Percentiles rank a stretch among this genome's conserved stretches.
Evolutionary conservation across 2,329 filamentous ascomycete genomes (phyloP).

Genomic region (Epichloe brachyelytri): DNA sequence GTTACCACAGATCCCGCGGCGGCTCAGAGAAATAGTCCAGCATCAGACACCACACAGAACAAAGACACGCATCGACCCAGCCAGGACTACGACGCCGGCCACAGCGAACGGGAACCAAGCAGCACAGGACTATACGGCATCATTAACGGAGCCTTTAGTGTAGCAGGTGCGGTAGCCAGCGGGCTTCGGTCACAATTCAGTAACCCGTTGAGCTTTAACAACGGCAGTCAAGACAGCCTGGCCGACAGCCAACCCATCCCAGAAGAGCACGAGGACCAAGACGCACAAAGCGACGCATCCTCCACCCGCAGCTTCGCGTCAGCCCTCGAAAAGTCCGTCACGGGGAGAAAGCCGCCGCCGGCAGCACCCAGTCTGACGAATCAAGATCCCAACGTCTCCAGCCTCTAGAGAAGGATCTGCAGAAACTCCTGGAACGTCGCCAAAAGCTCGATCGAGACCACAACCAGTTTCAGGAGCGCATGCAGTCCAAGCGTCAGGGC

Average conservation of each 20-base stretch:
- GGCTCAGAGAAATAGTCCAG: background rate
- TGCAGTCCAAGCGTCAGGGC: slow-evolving; percentile 30
- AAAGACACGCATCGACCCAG: background rate
- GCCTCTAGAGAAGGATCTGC: slow-evolving; percentile 46
- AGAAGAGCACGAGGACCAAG: slow-evolving; percentile 17
- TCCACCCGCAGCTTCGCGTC: slow-evolving; percentile 37
- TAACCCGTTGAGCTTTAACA: slow-evolving; percentile 13
- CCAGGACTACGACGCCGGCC: slow-evolving; percentile 8
- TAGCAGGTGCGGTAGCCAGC: slow-evolving; percentile 32
- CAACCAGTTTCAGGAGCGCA: slow-evolving; percentile 38
- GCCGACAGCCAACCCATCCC: slow-evolving; percentile 11
- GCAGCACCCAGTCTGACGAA: slow-evolving; percentile 25
- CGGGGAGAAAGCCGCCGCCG: slow-evolving; percentile 14
- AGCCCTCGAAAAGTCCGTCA: slow-evolving; percentile 26
- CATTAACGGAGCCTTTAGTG: slow-evolving; percentile 38
- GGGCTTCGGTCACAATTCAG: slow-evolving; percentile 19
- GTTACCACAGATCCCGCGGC: background rate
- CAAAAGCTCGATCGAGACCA: slow-evolving; percentile 51
- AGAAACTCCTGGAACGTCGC: slow-evolving; percentile 47
- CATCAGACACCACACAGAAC: background rate
- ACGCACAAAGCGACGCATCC: slow-evolving; percentile 28
- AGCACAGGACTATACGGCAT: slow-evolving; percentile 42
- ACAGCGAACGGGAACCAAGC: slow-evolving; percentile 22
- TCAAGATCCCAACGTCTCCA: slow-evolving; percentile 19
- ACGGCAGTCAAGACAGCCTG: slow-evolving; percentile 15